Evolutionary conservation across 2,329 filamentous ascomycete species (phyloP), one percentile per base, ranked within the genome.

Genomic region (Cordyceps cicadae): DNA sequence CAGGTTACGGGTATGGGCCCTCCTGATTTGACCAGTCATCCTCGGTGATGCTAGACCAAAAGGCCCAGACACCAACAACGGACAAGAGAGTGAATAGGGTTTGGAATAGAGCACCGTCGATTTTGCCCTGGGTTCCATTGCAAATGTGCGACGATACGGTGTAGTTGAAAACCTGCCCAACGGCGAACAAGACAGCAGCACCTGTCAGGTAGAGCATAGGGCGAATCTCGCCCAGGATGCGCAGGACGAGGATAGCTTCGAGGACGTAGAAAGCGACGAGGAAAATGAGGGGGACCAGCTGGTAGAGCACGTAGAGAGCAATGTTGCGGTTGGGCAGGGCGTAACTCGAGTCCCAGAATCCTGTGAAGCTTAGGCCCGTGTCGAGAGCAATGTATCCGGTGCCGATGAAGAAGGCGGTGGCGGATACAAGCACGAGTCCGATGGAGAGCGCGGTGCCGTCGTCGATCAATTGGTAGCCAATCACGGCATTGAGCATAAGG

Each of bases 41-140:
- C 76, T 99, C 94, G 17, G 94, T 99, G 69, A 99, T 99, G 77
- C 92, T 97, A 52, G 92, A 96, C 94, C 94, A 99, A 80, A 99
- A 99, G 61, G 90, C 75, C 92, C 94, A 99, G 65, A 97, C 77
- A 75, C 85, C 85, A 19, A 90, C 81, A 5, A 99, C 91, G 0
- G 92, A 82, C 14, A 93, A 77, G 0, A 97, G 79, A 0, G 92
- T 97, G 77, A 99, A 97, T 7, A 97, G 78, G 0, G 92, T 96
- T 74, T 97, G 85, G 73, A 99, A 99, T 0, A 99, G 76, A 6
- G 93, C 86, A 54, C 94, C 94, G 70, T 99, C 93, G 70, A 99
- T 95, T 73, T 89, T 92, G 66, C 92, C 91, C 48, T 79, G 71
- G 0, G 92, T 90, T 50, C 90, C 90, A 24, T 87, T 81, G 79